Evolutionary conservation across 768 basidiomycete genomes (phyloP).

Genomic region (Lactarius evosmus): DNA sequence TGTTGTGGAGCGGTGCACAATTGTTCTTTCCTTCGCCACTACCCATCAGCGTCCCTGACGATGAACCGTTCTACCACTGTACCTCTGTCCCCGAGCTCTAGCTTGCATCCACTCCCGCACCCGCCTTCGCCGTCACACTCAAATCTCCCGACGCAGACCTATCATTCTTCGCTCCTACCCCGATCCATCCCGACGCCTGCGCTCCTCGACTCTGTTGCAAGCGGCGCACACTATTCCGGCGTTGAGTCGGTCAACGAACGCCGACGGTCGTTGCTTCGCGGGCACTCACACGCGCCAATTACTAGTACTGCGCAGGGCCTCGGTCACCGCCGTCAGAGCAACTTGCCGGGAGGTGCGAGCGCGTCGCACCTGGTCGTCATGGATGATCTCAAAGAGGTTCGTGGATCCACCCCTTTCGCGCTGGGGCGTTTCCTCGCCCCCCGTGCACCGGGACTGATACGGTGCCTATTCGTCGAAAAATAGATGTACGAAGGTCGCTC

Average conservation of each 20-base stretch:
- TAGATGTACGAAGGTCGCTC: slow-evolving; percentile 53
- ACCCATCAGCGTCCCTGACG: background rate
- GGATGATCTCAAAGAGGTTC: slow-evolving; percentile 51
- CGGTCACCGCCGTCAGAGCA: slow-evolving; percentile 17
- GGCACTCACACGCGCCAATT: slow-evolving; percentile 4
- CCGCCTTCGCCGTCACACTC: slow-evolving; percentile 13
- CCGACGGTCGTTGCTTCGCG: slow-evolving; percentile 14
- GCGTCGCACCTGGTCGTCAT: slow-evolving; percentile 45
- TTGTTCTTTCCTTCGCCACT: slow-evolving; percentile 8
- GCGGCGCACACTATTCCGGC: slow-evolving; percentile 63
- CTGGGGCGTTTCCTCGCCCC: too few relatives aligned
- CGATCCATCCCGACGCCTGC: slow-evolving; percentile 46
- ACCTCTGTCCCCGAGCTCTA: background rate
- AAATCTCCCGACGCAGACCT: slow-evolving; percentile 42
- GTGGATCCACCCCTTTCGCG: slow-evolving; percentile 1
- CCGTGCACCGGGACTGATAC: background rate
- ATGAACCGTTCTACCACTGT: background rate
- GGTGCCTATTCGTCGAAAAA: background rate
- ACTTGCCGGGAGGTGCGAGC: slow-evolving; percentile 20
- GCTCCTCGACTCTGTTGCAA: slow-evolving; percentile 54
- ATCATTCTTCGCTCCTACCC: slow-evolving; percentile 45
- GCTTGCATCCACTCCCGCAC: background rate
- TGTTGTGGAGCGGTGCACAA: background rate
- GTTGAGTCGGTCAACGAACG: slow-evolving; percentile 39
- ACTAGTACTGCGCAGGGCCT: background rate